A percentile compares a stretch with the other conserved stretches of the same genome.
Evolutionary conservation across 2,329 filamentous ascomycete genomes (phyloP).

Genomic region (Orbilia blumenaviensis): DNA sequence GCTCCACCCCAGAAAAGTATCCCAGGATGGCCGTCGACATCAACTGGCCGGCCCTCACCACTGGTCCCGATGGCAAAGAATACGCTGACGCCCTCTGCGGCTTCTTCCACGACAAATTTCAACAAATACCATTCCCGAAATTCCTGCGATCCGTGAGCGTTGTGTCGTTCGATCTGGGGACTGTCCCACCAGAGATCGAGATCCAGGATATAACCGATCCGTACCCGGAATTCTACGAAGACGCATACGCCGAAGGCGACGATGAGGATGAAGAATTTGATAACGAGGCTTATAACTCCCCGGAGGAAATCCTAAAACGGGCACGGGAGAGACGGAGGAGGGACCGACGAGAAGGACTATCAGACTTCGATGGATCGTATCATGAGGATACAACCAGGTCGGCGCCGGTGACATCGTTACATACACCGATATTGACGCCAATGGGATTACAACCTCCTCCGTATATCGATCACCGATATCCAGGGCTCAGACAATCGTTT

Average conservation of each 20-base stretch:
- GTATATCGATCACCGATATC: slow-evolving; percentile 51
- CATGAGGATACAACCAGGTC: slow-evolving; percentile 22
- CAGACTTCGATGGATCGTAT: slow-evolving; percentile 36
- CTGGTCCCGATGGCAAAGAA: slow-evolving; percentile 83
- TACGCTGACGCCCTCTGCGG: slow-evolving; percentile 86
- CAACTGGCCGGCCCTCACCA: slow-evolving; percentile 92
- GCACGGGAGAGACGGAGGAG: slow-evolving; percentile 59
- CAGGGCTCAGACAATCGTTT: slow-evolving; percentile 53
- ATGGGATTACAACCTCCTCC: slow-evolving; percentile 48
- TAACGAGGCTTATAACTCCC: slow-evolving; percentile 57
- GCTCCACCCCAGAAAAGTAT: not conserved
- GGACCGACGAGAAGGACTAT: slow-evolving; percentile 57
- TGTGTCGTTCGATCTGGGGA: slow-evolving; percentile 91
- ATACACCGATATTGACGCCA: slow-evolving; percentile 28
- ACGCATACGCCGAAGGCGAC: slow-evolving; percentile 72
- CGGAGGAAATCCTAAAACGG: slow-evolving; percentile 57
- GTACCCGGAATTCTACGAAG: slow-evolving; percentile 94
- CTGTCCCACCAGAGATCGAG: slow-evolving; percentile 81
- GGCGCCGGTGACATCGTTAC: slow-evolving; percentile 32
- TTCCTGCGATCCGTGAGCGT: slow-evolving; percentile 97
- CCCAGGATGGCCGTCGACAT: slow-evolving; percentile 90
- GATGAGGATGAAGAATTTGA: slow-evolving; percentile 64
- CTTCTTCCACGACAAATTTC: slow-evolving; percentile 96
- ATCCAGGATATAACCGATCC: slow-evolving; percentile 98
- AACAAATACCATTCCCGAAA: slow-evolving; percentile 85